Evolutionary conservation across 352 stramenopile genomes (phyloP).

Genomic region (Phytophthora idaei): DNA sequence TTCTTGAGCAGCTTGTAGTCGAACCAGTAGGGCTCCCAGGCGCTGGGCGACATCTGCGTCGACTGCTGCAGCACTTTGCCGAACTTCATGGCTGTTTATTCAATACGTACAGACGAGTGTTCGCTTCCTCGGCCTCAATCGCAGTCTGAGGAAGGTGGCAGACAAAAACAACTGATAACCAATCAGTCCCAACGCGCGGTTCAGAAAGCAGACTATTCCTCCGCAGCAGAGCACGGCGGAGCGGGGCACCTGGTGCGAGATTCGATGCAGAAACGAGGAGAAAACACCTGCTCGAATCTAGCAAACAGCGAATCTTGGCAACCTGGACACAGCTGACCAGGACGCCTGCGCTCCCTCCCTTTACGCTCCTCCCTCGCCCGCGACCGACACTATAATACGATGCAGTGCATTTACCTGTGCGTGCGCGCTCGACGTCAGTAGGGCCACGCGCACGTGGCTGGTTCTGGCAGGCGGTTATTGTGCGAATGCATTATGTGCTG

Average conservation of each 20-base stretch:
- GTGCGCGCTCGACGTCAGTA: constrained; percentile 4
- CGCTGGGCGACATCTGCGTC: constrained; percentile 79
- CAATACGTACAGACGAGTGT: neutral
- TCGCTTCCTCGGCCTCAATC: constrained; percentile 5
- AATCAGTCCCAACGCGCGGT: constrained; percentile 19
- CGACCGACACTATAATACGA: neutral
- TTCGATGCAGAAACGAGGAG: constrained; percentile 41
- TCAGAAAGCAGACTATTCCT: constrained; percentile 8
- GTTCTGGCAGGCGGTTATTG: constrained; percentile 24
- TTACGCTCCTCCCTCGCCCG: constrained; percentile 3
- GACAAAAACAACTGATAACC: constrained; percentile 37
- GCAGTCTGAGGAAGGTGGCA: constrained; percentile 12
- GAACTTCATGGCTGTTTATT: constrained; percentile 73
- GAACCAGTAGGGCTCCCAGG: constrained; percentile 81
- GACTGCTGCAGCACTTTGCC: constrained; percentile 89
- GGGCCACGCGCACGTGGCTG: constrained; percentile 8
- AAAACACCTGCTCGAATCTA: constrained; percentile 42
- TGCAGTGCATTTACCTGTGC: constrained; percentile 15
- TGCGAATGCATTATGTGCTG: constrained; percentile 26
- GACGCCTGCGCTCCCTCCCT: neutral
- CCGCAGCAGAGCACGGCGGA: constrained; percentile 19
- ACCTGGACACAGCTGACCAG: constrained; percentile 1
- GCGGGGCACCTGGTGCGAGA: constrained; percentile 35
- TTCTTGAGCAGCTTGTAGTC: constrained; percentile 91
- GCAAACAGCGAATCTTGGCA: constrained; percentile 23